These are phyloP conservation scores for Limonium bicolor DNA, from an alignment of 148 eudicot genomes.

Conservation along the genomic window DNA sequence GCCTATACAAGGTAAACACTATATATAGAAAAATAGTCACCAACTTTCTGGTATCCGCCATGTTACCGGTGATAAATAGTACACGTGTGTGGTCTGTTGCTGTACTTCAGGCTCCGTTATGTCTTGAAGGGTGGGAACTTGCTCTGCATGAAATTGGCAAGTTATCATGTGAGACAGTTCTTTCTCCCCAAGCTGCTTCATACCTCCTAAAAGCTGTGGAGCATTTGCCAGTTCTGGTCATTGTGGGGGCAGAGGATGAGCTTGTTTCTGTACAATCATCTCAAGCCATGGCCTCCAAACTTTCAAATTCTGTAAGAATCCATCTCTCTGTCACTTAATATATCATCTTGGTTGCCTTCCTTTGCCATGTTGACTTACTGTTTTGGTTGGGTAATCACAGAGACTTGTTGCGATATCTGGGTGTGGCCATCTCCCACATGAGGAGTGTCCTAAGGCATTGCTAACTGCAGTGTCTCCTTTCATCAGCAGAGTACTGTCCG, in stretches of 20 bases:
- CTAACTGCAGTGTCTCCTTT: constrained; percentile 83
- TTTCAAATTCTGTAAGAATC: constrained; percentile 77
- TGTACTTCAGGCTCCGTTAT: constrained; percentile 60
- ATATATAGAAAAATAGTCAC: too few relatives aligned
- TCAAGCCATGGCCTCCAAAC: constrained; percentile 83
- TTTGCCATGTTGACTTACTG: background rate
- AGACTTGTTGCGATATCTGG: constrained; percentile 89
- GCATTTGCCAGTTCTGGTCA: constrained; percentile 61
- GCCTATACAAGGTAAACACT: constrained; percentile 63
- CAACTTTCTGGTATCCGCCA: too few relatives aligned
- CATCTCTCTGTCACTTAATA: background rate
- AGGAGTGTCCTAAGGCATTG: constrained; percentile 92
- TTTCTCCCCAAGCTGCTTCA: constrained; percentile 49
- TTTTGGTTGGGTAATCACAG: constrained; percentile 32
- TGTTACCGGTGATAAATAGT: too few relatives aligned
- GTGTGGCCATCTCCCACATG: constrained; percentile 98
- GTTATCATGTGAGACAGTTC: constrained; percentile 64
- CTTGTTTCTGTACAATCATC: constrained; percentile 66
- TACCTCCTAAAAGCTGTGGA: constrained; percentile 51
- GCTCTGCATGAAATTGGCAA: constrained; percentile 91
- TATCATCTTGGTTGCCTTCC: background rate
- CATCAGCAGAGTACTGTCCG: constrained; percentile 35
- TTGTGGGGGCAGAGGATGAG: constrained; percentile 87
- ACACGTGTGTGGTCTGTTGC: too few relatives aligned
- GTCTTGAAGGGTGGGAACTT: constrained; percentile 95